phyloP scores from a whole-genome alignment of 768 basidiomycete species.

The Lanmaoa pseudosensibilis region DNA sequence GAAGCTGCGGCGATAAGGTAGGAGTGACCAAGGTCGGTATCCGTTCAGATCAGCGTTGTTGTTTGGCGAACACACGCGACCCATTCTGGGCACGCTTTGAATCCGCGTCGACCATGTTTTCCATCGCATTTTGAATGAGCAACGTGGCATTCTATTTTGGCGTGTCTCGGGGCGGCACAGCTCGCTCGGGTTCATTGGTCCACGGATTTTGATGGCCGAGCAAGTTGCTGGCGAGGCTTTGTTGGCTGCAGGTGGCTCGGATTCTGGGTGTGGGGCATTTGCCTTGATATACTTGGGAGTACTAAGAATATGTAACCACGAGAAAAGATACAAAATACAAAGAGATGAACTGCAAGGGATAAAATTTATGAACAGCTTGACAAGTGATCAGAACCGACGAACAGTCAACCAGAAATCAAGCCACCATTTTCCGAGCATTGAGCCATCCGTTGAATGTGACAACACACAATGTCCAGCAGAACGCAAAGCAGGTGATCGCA shows the following conservation, averaged over 20 bases:
- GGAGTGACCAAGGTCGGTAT: conserved; percentile 82
- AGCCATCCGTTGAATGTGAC: conserved; percentile 85
- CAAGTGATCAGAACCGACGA: not conserved
- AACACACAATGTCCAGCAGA: conserved; percentile 77
- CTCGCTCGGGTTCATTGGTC: conserved; percentile 70
- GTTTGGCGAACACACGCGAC: conserved; percentile 75
- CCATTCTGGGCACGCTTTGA: conserved; percentile 75
- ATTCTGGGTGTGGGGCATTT: conserved; percentile 86
- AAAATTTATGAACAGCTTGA: not conserved
- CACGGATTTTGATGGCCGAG: conserved; percentile 73
- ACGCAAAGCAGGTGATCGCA: conserved; percentile 81
- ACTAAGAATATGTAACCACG: not conserved
- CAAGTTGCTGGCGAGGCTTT: conserved; percentile 91
- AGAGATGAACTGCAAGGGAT: not conserved
- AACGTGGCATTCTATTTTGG: conserved; percentile 82
- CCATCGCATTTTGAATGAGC: conserved; percentile 75
- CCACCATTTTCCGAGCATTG: conserved; percentile 42
- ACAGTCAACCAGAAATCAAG: not conserved
- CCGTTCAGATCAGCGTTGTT: conserved; percentile 91
- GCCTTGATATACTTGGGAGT: not conserved
- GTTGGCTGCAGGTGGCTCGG: conserved; percentile 86
- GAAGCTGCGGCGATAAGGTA: conserved; percentile 9
- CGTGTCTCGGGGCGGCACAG: conserved; percentile 67
- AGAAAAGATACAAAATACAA: not conserved
- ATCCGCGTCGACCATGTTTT: conserved; percentile 66